Evolutionary conservation across 352 stramenopile genomes (phyloP).

Genomic region (Globisporangium sylvaticum): DNA sequence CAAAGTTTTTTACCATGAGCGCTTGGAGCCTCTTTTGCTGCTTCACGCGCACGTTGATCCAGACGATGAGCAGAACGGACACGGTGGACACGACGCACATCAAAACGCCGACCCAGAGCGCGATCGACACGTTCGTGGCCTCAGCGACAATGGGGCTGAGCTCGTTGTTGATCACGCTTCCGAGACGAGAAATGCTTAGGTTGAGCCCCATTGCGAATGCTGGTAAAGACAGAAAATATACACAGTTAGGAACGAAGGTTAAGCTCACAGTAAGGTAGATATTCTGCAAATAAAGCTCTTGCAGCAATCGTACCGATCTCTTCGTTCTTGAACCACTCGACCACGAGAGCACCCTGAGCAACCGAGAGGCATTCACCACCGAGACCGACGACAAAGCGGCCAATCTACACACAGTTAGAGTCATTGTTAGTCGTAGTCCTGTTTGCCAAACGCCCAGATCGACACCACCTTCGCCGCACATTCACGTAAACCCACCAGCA

Average conservation of each 20-base stretch:
- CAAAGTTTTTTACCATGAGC: conserved; percentile 10
- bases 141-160: conserved; percentile 79
- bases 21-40: conserved; percentile 11
- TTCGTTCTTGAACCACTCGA: conserved; percentile 91
- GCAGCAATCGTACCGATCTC: conserved; percentile 64
- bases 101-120: conserved; percentile 84
- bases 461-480: not conserved
- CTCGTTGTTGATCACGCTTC: conserved; percentile 92
- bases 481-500: conserved; percentile 33
- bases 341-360: conserved; percentile 85
- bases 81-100: conserved; percentile 75
- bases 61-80: conserved; percentile 69
- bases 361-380: conserved; percentile 90
- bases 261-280: not conserved
- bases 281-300: not conserved
- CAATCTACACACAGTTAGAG: conserved; percentile 20
- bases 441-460: no score
- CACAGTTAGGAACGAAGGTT: not conserved
- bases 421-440: not conserved
- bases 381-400: conserved; percentile 89
- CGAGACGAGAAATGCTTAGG: conserved; percentile 85
- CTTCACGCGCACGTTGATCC: conserved; percentile 62
- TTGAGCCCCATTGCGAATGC: conserved; percentile 91
- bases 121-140: conserved; percentile 48
- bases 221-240: conserved; percentile 6